A percentile compares a stretch with the other conserved stretches of the same genome.
These are phyloP conservation scores for Rhodosorus marinus DNA, from an alignment of 23 red algal genomes.

Conservation along the genomic window DNA sequence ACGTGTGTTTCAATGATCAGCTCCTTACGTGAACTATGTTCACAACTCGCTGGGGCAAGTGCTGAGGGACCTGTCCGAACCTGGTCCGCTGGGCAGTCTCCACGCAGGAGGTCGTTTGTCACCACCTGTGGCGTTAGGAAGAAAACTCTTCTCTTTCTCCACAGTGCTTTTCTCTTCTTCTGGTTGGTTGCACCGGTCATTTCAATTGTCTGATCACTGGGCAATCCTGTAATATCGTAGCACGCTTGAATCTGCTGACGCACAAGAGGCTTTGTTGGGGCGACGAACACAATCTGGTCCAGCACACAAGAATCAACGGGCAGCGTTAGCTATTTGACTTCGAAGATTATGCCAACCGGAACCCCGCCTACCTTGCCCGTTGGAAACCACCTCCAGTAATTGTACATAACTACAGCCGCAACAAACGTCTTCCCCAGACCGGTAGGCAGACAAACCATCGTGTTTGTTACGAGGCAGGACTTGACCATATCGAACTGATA, in stretches of 20 bases:
- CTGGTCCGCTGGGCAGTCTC: too few relatives aligned
- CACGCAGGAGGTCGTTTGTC: slow-evolving; percentile 13
- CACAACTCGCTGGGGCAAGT: too few relatives aligned
- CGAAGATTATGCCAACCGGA: too few relatives aligned
- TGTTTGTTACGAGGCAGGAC: slow-evolving; percentile 14
- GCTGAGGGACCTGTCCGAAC: too few relatives aligned
- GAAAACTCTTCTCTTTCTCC: slow-evolving; percentile 7
- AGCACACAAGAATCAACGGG: too few relatives aligned
- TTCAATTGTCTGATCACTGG: slow-evolving; percentile 1
- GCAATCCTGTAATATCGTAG: slow-evolving; percentile 7
- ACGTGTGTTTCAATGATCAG: too few relatives aligned
- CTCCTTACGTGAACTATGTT: too few relatives aligned
- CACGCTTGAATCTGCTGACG: slow-evolving; percentile 15
- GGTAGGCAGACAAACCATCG: slow-evolving; percentile 20
- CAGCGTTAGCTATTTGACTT: too few relatives aligned
- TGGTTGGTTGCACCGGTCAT: slow-evolving; percentile 10
- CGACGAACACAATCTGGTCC: slow-evolving; percentile 14
- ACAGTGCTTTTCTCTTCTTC: not conserved
- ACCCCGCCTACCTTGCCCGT: too few relatives aligned
- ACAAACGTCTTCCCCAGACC: slow-evolving; percentile 31
- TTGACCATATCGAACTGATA: slow-evolving; percentile 25
- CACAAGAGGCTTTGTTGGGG: slow-evolving; percentile 20
- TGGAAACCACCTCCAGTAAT: slow-evolving; percentile 7
- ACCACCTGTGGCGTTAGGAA: slow-evolving; percentile 19
- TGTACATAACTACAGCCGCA: slow-evolving; percentile 19